Conservation (phyloP, 257 asterid species). For the Nicotiana tabacum region DNA sequence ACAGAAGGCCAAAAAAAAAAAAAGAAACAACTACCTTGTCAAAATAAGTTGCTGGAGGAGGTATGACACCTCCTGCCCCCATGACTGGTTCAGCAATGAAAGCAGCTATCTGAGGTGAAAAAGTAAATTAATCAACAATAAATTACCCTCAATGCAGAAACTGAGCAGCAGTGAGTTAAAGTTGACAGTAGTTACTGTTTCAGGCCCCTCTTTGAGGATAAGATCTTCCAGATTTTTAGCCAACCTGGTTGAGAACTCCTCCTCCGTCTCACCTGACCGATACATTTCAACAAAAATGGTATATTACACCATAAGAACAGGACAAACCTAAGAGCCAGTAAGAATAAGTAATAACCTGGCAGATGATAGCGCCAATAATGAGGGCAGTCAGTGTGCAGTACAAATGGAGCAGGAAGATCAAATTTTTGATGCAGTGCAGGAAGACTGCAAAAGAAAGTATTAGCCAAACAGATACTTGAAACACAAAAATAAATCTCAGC, state of each 20-base stretch:
- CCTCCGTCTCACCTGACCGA: constrained; percentile 79
- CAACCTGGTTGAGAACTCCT: constrained; percentile 86
- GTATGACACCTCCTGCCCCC: constrained; percentile 99
- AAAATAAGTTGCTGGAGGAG: constrained; percentile 89
- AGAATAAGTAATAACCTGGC: constrained; percentile 52
- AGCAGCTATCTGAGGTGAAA: constrained; percentile 71
- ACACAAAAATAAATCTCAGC: neutral
- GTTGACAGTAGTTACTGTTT: constrained; percentile 54
- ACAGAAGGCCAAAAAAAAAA: neutral
- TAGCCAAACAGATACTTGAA: neutral
- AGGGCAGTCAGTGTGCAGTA: constrained; percentile 93
- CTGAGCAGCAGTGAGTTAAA: neutral
- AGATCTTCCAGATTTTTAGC: constrained; percentile 86
- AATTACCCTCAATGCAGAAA: neutral
- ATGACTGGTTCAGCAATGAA: constrained; percentile 96
- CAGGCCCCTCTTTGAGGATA: constrained; percentile 91
- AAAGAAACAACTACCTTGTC: constrained; percentile 52
- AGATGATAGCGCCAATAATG: constrained; percentile 96
- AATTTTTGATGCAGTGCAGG: constrained; percentile 86
- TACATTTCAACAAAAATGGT: neutral
- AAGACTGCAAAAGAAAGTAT: constrained; percentile 37
- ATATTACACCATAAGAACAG: neutral
- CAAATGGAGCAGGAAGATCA: constrained; percentile 87
- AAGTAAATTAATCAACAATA: constrained; percentile 1
- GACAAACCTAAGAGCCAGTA: neutral